A percentile compares a stretch with the other conserved stretches of the same genome.
phyloP scores from a whole-genome alignment of 306 rosid species.

The Prunus padus region DNA sequence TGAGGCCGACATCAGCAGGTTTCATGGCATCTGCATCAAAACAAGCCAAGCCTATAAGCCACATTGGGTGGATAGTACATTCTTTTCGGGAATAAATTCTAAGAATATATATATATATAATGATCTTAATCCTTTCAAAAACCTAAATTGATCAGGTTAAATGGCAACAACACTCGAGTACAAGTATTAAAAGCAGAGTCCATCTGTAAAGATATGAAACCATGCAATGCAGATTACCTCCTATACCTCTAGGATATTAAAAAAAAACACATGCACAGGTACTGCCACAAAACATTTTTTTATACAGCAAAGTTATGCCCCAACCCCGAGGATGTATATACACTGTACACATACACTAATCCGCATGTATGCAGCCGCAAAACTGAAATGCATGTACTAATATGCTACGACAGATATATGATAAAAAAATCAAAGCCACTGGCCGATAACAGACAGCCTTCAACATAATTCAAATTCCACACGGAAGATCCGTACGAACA shows the following conservation, averaged over 20 bases:
- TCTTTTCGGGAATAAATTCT: background rate
- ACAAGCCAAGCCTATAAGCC: slow-evolving; percentile 22
- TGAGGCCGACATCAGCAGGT: slow-evolving; percentile 69
- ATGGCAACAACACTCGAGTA: background rate
- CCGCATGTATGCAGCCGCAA: slow-evolving; percentile 13
- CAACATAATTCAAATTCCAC: background rate
- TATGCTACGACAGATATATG: background rate
- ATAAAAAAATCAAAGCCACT: background rate
- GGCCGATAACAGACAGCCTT: background rate
- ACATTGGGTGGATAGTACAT: background rate
- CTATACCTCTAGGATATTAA: background rate
- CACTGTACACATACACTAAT: background rate
- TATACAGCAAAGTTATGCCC: background rate
- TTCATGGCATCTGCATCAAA: slow-evolving; percentile 57
- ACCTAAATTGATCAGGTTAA: background rate
- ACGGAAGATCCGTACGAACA: background rate
- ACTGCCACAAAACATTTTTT: background rate
- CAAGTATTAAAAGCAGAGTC: background rate
- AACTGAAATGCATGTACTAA: slow-evolving; percentile 1
- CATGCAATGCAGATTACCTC: background rate
- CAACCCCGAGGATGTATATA: background rate
- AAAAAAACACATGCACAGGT: slow-evolving; percentile 4
- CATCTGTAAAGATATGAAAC: background rate
- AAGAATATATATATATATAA: too few species aligned
- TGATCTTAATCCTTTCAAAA: background rate